Base-by-base conservation (phyloP, 2,329 filamentous ascomycete genomes). In the Drechslerella coelobrocha region DNA sequence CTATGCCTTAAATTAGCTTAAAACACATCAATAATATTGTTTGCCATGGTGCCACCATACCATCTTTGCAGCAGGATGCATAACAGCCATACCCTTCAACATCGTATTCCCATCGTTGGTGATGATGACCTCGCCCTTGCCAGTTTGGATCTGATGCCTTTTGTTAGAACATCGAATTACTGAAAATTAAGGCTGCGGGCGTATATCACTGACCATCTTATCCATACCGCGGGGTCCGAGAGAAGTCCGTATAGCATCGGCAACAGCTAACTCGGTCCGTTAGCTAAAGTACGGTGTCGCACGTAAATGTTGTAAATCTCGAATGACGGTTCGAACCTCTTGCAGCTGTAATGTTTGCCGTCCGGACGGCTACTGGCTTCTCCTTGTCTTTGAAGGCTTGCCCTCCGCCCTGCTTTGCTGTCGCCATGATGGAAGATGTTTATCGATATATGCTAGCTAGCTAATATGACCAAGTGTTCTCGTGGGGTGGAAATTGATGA, bases 41-140 rank as follows among this genome's bases (percentile, higher is more conserved):
- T 39, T 17, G 2, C n/a, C 4, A 19, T 47, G 21, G 52, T 17
- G 7, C 47, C 23, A 12, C 29, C 45, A 26, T 73, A 65, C 74
- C 94, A 99, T 99, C 83, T 96, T 97, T 55, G 94, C 94, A 52
- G 95, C 96, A n/a, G 94, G 94, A 79, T 99, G 94, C 89, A 99
- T 92, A 75, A 99, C 94, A 74, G 91, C 90, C 94, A 99, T 97
- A 83, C 93, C 93, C 83, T 90, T 96, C 78, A 99, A 83, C 93
- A 99, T 99, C 65, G 94, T 99, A 83, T 95, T 96, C 80, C 94
- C 94, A 81, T 99, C 94, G 84, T 99, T 99, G 78, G 94, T 99
- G 82, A 99, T 99, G 80, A 97, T 94, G 66, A 92, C 97, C 81
- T 96, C 91, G 82, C 93, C 94, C 82, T 91, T 96, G 79, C 92